Base-by-base conservation (phyloP, 805 yeast genomes). In the Naumovozyma baii region DNA sequence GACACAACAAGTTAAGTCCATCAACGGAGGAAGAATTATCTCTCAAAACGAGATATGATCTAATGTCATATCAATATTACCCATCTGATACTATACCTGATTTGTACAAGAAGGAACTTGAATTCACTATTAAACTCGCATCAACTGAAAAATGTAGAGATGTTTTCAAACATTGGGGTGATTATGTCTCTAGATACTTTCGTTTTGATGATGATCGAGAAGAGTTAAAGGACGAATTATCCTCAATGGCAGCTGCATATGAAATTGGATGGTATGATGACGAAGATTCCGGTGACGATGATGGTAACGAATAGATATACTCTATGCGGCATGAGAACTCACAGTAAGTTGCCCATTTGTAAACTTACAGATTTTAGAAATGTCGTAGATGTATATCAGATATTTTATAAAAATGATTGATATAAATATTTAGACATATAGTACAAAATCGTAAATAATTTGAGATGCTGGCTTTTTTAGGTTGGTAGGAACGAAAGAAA, bases 231-330 rank as follows among this genome's bases (percentile, higher is more conserved):
- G 78, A 78, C 33, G 67, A 67, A 17, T 46, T 78, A 8, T 70
- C 67, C 2, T 54, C 57, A 2, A 38, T 73, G 32, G 67, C 70
- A 1, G 57, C 61, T 3, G 72, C 67, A 39, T 78, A 76, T 46
- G 73, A 72, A 33, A 56, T 59, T 42, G 82, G 81, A 0, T 75
- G 70, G 55, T 64, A 67, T 37, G 68, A 65, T 36, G 73, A 69
- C 47, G 70, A 66, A 12, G 69, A 64, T 35, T 64, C 66, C 29
- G 69, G 67, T n/a, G 69, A 64, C 39, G 68, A 62, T 35, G 44
- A 40, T 35, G 28, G 10, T 18, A 32, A 20, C 22, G 22, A 28
- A n/a, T n/a, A n/a, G n/a, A n/a, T n/a, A n/a, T n/a, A n/a, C n/a
- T n/a, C n/a, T n/a, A n/a, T n/a, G n/a, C n/a, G n/a, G n/a, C n/a